Percentiles rank a stretch among this genome's conserved stretches.
These are phyloP conservation scores for Tolypocladium guangdongense DNA, from an alignment of 2,329 filamentous ascomycete genomes.

Conservation along the genomic window DNA sequence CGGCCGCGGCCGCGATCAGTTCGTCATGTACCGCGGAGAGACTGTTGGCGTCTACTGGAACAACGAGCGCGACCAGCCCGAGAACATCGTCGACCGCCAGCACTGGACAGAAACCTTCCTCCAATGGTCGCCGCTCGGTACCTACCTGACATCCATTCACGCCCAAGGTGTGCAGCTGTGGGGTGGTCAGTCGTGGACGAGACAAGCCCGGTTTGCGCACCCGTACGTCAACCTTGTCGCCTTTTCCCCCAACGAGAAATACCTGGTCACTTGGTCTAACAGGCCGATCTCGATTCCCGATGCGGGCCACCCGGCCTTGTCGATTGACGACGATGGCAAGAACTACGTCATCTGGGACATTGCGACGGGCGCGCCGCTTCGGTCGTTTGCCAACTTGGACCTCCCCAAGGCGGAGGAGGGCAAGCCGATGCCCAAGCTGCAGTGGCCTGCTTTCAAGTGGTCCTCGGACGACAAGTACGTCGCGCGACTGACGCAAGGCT, in stretches of 20 bases:
- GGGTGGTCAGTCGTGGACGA: slow-evolving; percentile 82
- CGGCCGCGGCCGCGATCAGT: slow-evolving; percentile 81
- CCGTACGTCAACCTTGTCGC: slow-evolving; percentile 92
- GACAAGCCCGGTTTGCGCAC: slow-evolving; percentile 88
- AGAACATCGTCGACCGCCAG: slow-evolving; percentile 79
- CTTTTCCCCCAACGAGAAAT: slow-evolving; percentile 88
- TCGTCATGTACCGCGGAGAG: slow-evolving; percentile 87
- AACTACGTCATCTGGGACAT: slow-evolving; percentile 99
- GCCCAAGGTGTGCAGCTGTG: slow-evolving; percentile 94
- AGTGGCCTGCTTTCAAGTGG: slow-evolving; percentile 99
- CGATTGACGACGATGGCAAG: slow-evolving; percentile 92
- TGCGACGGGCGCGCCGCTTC: slow-evolving; percentile 75
- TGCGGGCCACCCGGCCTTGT: slow-evolving; percentile 69
- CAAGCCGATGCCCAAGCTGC: slow-evolving; percentile 73
- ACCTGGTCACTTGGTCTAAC: slow-evolving; percentile 94
- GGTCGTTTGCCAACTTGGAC: slow-evolving; percentile 89
- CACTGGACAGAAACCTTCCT: slow-evolving; percentile 99
- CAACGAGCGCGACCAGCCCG: slow-evolving; percentile 84
- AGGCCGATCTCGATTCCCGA: slow-evolving; percentile 88
- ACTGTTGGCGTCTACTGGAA: slow-evolving; percentile 96
- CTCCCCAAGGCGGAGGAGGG: slow-evolving; percentile 46
- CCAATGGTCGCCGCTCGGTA: slow-evolving; percentile 93
- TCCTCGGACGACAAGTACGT: slow-evolving; percentile 96
- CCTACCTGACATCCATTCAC: slow-evolving; percentile 89
- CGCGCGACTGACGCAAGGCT: slow-evolving; percentile 76